These are phyloP conservation scores for Podospora conica DNA, from an alignment of 495 filamentous ascomycete species.

Conservation along the genomic window DNA sequence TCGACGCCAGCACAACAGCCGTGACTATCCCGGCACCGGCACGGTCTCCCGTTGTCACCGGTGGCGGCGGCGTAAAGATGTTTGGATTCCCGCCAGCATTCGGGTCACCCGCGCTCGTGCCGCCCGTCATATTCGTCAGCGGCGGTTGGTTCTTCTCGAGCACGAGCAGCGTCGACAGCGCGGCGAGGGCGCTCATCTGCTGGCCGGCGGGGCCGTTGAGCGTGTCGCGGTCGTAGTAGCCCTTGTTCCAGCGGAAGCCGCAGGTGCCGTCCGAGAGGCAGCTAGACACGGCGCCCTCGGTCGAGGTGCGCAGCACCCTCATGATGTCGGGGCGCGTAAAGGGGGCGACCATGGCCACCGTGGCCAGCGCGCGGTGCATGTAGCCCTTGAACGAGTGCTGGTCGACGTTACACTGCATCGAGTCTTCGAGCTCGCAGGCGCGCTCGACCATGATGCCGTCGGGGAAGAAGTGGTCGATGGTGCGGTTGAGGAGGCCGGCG, in stretches of 20 bases:
- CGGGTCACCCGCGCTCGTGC: conserved; percentile 67
- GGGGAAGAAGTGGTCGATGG: conserved; percentile 51
- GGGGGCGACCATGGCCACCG: conserved; percentile 62
- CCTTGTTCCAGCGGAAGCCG: conserved; percentile 54
- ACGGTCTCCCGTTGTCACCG: conserved; percentile 45
- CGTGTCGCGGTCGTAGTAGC: conserved; percentile 46
- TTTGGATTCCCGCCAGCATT: conserved; percentile 45
- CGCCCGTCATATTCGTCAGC: conserved; percentile 58
- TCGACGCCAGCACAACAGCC: conserved; percentile 31
- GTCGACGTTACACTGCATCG: conserved; percentile 58
- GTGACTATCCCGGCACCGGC: conserved; percentile 58
- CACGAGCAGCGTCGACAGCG: conserved; percentile 51
- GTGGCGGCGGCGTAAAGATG: conserved; percentile 6
- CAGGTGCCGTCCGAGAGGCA: conserved; percentile 62
- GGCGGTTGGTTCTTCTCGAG: conserved; percentile 36
- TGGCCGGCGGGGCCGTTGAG: conserved; percentile 51
- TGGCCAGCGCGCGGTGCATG: conserved; percentile 70
- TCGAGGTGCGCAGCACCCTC: conserved; percentile 56
- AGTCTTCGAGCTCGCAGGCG: conserved; percentile 53
- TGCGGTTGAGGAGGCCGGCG: conserved; percentile 46
- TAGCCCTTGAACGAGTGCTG: conserved; percentile 88
- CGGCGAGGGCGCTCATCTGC: conserved; percentile 62
- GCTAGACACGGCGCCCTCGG: conserved; percentile 56
- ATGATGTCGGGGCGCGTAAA: conserved; percentile 56
- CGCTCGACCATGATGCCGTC: conserved; percentile 55